These are phyloP conservation scores for Sclerotinia nivalis DNA, from an alignment of 2,329 filamentous ascomycete genomes.

Conservation along the genomic window DNA sequence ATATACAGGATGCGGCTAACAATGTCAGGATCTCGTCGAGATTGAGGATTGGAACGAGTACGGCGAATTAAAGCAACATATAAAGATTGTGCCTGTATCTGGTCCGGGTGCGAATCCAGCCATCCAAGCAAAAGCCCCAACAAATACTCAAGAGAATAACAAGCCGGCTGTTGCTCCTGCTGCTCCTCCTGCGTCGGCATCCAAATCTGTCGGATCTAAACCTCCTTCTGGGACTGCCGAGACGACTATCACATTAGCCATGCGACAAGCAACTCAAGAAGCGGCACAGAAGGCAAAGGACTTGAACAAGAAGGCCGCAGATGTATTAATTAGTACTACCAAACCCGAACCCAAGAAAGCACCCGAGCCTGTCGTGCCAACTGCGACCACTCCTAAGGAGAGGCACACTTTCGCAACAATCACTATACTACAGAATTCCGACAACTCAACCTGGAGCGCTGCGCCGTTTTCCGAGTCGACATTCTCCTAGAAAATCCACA, in stretches of 20 bases:
- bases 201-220: conserved; percentile 27
- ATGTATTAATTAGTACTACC: conserved; percentile 31
- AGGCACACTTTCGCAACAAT: conserved; percentile 25
- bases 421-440: conserved; percentile 37
- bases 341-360: conserved; percentile 28
- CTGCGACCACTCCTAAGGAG: conserved; percentile 24
- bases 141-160: conserved; percentile 39
- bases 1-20: conserved; percentile 27
- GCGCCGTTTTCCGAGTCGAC: conserved; percentile 12
- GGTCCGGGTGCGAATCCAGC: conserved; percentile 29
- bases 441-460: conserved; percentile 38
- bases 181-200: conserved; percentile 29
- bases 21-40: conserved; percentile 77
- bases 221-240: conserved; percentile 30
- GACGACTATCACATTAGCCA: conserved; percentile 46
- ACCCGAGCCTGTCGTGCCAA: conserved; percentile 26
- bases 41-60: conserved; percentile 99
- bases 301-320: conserved; percentile 46
- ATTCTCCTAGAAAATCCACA: conserved; percentile 19
- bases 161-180: conserved; percentile 36
- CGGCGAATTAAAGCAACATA: conserved; percentile 86
- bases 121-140: conserved; percentile 36
- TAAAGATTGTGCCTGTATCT: conserved; percentile 23
- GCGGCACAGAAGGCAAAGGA: conserved; percentile 65
- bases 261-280: conserved; percentile 63